Percentiles rank a stretch among this genome's conserved stretches.
Evolutionary conservation across 768 basidiomycete genomes (phyloP).

Genomic region (Trametes meyenii): DNA sequence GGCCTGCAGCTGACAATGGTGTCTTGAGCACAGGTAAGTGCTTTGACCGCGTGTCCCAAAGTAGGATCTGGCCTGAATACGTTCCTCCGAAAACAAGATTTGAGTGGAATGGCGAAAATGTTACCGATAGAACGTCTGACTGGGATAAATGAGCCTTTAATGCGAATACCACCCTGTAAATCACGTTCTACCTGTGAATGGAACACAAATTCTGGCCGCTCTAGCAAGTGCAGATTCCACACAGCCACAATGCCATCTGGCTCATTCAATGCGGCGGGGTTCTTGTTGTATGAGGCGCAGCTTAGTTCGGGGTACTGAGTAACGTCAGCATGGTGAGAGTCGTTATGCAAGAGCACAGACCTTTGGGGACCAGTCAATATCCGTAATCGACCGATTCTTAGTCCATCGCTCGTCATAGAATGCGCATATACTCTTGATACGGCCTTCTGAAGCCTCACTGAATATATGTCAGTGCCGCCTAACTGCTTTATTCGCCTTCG

Average conservation of each 20-base stretch:
- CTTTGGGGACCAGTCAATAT: slow-evolving; percentile 97
- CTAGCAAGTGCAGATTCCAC: slow-evolving; percentile 95
- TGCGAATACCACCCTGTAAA: background rate
- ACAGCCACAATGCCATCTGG: slow-evolving; percentile 97
- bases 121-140: slow-evolving; percentile 97
- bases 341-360: slow-evolving; percentile 44
- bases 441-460: slow-evolving; percentile 90
- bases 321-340: background rate
- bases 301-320: slow-evolving; percentile 91
- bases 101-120: slow-evolving; percentile 97
- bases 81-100: slow-evolving; percentile 97
- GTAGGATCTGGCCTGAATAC: slow-evolving; percentile 97
- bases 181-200: slow-evolving; percentile 83
- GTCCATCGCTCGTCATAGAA: slow-evolving; percentile 92
- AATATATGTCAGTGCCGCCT: slow-evolving; percentile 6
- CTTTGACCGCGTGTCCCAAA: slow-evolving; percentile 98
- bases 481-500: background rate
- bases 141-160: slow-evolving; percentile 36
- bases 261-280: slow-evolving; percentile 89
- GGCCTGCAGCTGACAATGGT: slow-evolving; percentile 92
- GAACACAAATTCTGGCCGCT: slow-evolving; percentile 97
- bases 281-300: slow-evolving; percentile 97
- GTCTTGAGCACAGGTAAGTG: slow-evolving; percentile 96
- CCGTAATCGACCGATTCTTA: slow-evolving; percentile 93
- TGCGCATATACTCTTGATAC: slow-evolving; percentile 90